These are phyloP conservation scores for Alternaria triticimaculans DNA, from an alignment of 2,329 filamentous ascomycete species.

Conservation along the genomic window DNA sequence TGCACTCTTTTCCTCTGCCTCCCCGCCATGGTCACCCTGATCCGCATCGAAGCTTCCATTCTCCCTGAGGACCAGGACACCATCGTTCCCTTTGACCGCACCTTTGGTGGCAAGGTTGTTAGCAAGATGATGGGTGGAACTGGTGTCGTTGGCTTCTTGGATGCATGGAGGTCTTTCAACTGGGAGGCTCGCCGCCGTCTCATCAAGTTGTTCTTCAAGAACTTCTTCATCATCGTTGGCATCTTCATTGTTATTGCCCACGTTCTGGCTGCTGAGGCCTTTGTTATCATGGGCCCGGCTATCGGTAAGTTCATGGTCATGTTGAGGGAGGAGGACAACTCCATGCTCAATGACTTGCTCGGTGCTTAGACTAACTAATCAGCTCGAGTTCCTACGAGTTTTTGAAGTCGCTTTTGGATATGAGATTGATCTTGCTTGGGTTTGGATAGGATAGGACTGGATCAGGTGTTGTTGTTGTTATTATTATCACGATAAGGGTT, in stretches of 20 bases:
- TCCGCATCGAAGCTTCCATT: constrained; percentile 86
- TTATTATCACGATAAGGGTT: not conserved
- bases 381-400: not conserved
- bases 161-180: constrained; percentile 82
- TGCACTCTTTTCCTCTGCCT: constrained; percentile 74
- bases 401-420: not conserved
- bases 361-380: not conserved
- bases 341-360: not conserved
- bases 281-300: constrained; percentile 55
- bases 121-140: constrained; percentile 76
- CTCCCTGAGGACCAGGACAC: constrained; percentile 81
- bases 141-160: constrained; percentile 72
- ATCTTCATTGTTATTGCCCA: constrained; percentile 56
- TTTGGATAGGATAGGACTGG: not conserved
- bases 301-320: constrained; percentile 27
- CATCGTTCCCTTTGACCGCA: constrained; percentile 89
- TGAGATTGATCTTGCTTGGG: not conserved
- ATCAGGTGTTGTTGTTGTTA: not conserved
- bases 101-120: constrained; percentile 77
- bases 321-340: not conserved
- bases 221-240: constrained; percentile 61
- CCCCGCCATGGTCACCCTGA: constrained; percentile 76
- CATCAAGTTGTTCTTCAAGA: constrained; percentile 77
- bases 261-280: constrained; percentile 60
- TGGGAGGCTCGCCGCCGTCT: constrained; percentile 75